Evolutionary conservation across 2,329 filamentous ascomycete genomes (phyloP), one percentile per base, ranked within the genome.

Genomic region (Nectriaceae sp.): DNA sequence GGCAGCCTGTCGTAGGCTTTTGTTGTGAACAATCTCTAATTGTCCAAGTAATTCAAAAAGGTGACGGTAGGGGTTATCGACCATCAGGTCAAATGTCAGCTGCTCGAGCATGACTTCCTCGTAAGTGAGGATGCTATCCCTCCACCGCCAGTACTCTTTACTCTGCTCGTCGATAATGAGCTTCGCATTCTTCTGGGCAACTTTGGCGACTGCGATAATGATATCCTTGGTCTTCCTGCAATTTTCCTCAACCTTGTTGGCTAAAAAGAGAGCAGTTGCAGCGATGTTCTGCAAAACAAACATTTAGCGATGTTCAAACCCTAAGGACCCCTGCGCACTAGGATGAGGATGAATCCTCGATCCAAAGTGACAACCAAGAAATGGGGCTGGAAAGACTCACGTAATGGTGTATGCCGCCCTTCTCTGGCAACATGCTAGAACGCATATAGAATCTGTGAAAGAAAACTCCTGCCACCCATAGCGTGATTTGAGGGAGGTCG

Each of bases 61-160:
- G 49, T 87, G 83, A 49, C 87, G 85, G 68, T 97, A 94, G 0
- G 94, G 93, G 51, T 91, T 89, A 57, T 95, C 89, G 21, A 97
- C 78, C 69, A 92, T 90, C 39, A 99, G 77, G 66, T 99, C 94
- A 68, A 99, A 99, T 51, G 92, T 97, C 16, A 99, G 77, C 39
- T 85, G 84, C 68, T 97, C 94, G 15, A 99, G 80, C 74, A 99
- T 88, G 37, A 93, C 76, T 66, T 97, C 94, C 71, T 99, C 94
- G 65, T 95, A 90, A 56, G 88, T 87, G 13, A 97, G 75, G 48
- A 99, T 96, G 49, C 88, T 94, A 66, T 99, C 94, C 52, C 91
- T 84, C 94, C 94, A 99, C 63, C 89, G 84, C 94, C 94, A 99
- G 67, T 94, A 99, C 65, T 99, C 94, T 65, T 97, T 97, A 59